A percentile compares a stretch with the other conserved stretches of the same genome.
Evolutionary conservation across 2,329 filamentous ascomycete genomes (phyloP).

Genomic region (Didymella keratinophila): DNA sequence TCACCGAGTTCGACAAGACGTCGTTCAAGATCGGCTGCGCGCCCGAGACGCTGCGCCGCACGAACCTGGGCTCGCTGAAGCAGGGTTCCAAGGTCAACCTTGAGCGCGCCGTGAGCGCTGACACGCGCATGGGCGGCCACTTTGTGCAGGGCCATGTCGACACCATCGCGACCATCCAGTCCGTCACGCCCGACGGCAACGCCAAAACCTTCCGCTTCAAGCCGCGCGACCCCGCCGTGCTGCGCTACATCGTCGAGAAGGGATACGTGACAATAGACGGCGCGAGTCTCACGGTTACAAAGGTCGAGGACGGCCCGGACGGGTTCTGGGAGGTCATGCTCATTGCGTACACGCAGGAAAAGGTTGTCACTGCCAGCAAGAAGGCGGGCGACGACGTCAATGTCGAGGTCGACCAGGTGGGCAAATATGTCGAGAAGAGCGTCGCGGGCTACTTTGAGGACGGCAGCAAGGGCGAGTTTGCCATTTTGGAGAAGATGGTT

Average conservation of each 20-base stretch:
- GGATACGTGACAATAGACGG: constrained; percentile 95
- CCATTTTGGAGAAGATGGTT: constrained; percentile 61
- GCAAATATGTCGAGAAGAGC: constrained; percentile 90
- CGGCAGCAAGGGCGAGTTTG: constrained; percentile 59
- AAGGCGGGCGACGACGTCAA: constrained; percentile 82
- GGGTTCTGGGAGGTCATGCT: constrained; percentile 97
- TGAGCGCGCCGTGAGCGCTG: constrained; percentile 88
- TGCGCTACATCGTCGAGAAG: constrained; percentile 94
- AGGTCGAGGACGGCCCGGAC: constrained; percentile 77
- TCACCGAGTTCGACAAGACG: constrained; percentile 71
- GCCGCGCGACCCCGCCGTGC: constrained; percentile 71
- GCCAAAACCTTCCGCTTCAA: constrained; percentile 85
- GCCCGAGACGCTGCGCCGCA: constrained; percentile 93
- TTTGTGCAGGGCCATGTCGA: constrained; percentile 99
- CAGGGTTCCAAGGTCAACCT: constrained; percentile 80
- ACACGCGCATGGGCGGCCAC: constrained; percentile 96
- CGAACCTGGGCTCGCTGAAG: constrained; percentile 82
- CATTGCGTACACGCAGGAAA: constrained; percentile 94
- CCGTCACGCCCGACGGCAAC: constrained; percentile 83
- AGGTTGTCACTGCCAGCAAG: constrained; percentile 83
- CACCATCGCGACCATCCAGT: constrained; percentile 78
- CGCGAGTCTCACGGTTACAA: constrained; percentile 90
- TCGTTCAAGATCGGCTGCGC: constrained; percentile 92
- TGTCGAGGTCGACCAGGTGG: constrained; percentile 88
- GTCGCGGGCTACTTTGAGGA: constrained; percentile 79